These are phyloP conservation scores for Cercospora sp. DNA, from an alignment of 2,329 filamentous ascomycete species.

Conservation along the genomic window DNA sequence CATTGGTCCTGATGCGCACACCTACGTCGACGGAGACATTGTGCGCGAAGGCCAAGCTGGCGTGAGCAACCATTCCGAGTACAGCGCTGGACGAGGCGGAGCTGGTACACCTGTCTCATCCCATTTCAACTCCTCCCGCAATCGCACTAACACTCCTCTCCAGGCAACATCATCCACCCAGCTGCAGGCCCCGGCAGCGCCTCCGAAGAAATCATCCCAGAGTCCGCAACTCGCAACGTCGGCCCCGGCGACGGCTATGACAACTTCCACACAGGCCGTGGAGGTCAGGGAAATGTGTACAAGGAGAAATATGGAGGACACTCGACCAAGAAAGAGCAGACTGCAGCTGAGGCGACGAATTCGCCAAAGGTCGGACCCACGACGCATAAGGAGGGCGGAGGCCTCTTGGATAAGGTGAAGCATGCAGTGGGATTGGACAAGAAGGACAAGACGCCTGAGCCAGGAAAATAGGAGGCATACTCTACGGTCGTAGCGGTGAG, in stretches of 20 bases:
- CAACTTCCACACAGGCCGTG: constrained; percentile 53
- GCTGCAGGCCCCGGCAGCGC: constrained; percentile 18
- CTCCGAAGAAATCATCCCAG: constrained; percentile 48
- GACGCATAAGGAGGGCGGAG: constrained; percentile 30
- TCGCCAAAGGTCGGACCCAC: background rate
- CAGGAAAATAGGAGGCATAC: background rate
- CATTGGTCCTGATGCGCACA: constrained; percentile 54
- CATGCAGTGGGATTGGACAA: constrained; percentile 36
- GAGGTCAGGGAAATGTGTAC: constrained; percentile 51
- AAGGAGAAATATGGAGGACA: constrained; percentile 53
- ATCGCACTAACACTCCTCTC: constrained; percentile 23
- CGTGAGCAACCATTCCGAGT: constrained; percentile 42
- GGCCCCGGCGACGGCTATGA: constrained; percentile 38
- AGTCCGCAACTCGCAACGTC: constrained; percentile 42
- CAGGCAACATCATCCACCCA: constrained; percentile 23
- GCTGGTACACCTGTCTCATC: constrained; percentile 42
- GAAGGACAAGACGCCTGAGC: constrained; percentile 29
- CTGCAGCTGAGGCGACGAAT: constrained; percentile 19
- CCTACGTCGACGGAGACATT: constrained; percentile 50
- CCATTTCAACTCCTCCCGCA: constrained; percentile 40
- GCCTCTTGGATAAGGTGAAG: constrained; percentile 49
- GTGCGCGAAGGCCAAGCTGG: constrained; percentile 49
- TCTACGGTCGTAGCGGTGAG: too few species aligned
- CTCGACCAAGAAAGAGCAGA: constrained; percentile 38
- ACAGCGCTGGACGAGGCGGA: constrained; percentile 42